phyloP scores from a whole-genome alignment of 495 filamentous ascomycete genomes.

The Aspergillus indologenus region DNA sequence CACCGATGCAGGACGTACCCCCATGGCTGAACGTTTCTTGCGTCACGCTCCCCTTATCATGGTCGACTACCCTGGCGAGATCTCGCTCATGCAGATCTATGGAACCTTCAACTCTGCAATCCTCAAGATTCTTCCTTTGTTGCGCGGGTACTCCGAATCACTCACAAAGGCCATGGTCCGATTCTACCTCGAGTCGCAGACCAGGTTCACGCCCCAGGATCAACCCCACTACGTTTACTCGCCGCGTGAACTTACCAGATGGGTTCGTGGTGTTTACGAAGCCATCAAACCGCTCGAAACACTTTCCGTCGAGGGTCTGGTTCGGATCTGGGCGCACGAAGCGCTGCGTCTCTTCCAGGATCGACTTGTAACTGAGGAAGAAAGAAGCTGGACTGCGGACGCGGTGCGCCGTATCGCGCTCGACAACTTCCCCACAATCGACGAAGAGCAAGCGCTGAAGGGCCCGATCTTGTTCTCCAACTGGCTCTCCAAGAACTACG shows the following conservation, averaged over 20 bases:
- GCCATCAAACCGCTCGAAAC: constrained; percentile 89
- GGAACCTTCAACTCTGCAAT: constrained; percentile 96
- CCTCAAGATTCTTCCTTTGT: constrained; percentile 90
- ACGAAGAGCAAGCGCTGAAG: constrained; percentile 82
- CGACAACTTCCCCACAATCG: constrained; percentile 89
- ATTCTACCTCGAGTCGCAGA: constrained; percentile 91
- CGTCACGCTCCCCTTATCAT: constrained; percentile 95
- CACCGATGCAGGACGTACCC: constrained; percentile 95
- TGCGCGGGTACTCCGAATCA: constrained; percentile 91
- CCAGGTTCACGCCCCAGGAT: constrained; percentile 89
- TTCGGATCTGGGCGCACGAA: constrained; percentile 98
- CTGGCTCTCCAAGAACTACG: constrained; percentile 99
- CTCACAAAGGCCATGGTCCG: constrained; percentile 98
- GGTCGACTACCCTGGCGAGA: constrained; percentile 97
- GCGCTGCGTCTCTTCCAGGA: constrained; percentile 95
- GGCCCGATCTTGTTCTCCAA: constrained; percentile 97
- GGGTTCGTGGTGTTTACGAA: constrained; percentile 96
- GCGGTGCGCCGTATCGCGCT: constrained; percentile 78
- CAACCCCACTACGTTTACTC: constrained; percentile 99
- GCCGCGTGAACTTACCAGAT: constrained; percentile 93
- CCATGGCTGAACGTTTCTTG: constrained; percentile 89
- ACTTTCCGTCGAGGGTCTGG: constrained; percentile 82
- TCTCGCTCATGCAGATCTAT: constrained; percentile 93
- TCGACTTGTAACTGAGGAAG: constrained; percentile 88
- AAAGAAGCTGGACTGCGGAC: constrained; percentile 91